Conservation (phyloP, 805 yeast species). For the Phaffomyces thermotolerans region DNA sequence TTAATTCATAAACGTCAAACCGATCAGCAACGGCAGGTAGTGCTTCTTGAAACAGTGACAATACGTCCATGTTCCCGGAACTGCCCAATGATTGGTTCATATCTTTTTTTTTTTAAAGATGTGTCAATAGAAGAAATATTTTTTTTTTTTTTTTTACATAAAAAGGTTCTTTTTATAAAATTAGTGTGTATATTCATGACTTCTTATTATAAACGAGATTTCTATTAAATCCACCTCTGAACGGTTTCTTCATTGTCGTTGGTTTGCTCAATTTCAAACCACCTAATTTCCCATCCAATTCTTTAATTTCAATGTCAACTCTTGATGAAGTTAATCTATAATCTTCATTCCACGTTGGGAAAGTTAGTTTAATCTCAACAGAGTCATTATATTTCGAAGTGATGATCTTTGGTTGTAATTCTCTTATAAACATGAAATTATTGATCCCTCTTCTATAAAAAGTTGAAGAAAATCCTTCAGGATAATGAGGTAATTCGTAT, state of each 20-base stretch:
- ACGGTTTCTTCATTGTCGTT: constrained; percentile 6
- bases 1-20: constrained; percentile 18
- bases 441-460: constrained; percentile 41
- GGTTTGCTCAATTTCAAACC: constrained; percentile 20
- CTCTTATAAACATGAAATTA: constrained; percentile 45
- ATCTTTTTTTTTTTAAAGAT: not conserved
- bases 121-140: not conserved
- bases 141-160: too few relatives aligned
- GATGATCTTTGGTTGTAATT: constrained; percentile 39
- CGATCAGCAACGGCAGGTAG: constrained; percentile 9
- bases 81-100: not conserved
- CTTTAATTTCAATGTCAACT: constrained; percentile 36
- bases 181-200: too few relatives aligned
- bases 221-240: constrained; percentile 1
- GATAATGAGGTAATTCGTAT: constrained; percentile 25
- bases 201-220: constrained; percentile 1
- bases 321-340: constrained; percentile 31
- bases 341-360: constrained; percentile 27
- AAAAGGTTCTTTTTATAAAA: too few relatives aligned
- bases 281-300: constrained; percentile 32
- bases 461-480: constrained; percentile 45
- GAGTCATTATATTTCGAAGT: constrained; percentile 30
- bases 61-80: not conserved
- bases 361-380: constrained; percentile 35
- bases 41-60: constrained; percentile 1